Base-by-base conservation (phyloP, 1,284 basidiomycete genomes). In the Moniliella sp. region DNA sequence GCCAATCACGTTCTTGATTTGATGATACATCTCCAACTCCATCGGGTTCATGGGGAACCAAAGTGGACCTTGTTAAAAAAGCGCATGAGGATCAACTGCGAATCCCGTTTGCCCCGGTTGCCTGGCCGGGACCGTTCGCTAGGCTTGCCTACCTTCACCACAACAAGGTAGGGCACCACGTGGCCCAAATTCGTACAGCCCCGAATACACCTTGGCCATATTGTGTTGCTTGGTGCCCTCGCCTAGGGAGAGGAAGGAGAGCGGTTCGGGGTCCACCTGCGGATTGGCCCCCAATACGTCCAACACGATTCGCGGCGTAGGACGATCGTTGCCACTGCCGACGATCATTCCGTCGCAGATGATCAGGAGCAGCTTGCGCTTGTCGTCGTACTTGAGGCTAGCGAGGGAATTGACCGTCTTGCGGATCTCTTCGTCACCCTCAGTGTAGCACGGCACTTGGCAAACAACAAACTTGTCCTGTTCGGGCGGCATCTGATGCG, bases 51-150 rank as follows among this genome's bases (percentile, higher is more conserved):
- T 99, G 0, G 83, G 78, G 12, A 79, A 56, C 86, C 82, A 65
- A 93, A 97, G 64, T 97, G 88, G 18, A 94, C 88, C 71, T 77
- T 81, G 68, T 97, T 99, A 66, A 97, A 71, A 71, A 88, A 94
- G 48, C 83, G 79, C 80, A 97, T 84, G 31, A 99, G 65, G 17
- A 83, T 56, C 71, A 97, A 78, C 66, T 97, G 91, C 23, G 82
- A 84, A 60, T 97, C 88, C 64, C 56, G 50, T 48, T 59, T 59
- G 26, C 56, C 56, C 28, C 56, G 44, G 65, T 97, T 97, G 36
- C 88, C 88, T 27, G 91, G 88, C 18, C 80, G 71, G 31, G 74
- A 75, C 21, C 82, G 74, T 65, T 99, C 86, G 5, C 77, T 81
- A 0, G 91, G 88, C 62, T 88, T 91, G 40, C 88, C 86, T 32